These are phyloP conservation scores for Epichloe amarillans DNA, from an alignment of 2,329 filamentous ascomycete genomes.

Conservation along the genomic window DNA sequence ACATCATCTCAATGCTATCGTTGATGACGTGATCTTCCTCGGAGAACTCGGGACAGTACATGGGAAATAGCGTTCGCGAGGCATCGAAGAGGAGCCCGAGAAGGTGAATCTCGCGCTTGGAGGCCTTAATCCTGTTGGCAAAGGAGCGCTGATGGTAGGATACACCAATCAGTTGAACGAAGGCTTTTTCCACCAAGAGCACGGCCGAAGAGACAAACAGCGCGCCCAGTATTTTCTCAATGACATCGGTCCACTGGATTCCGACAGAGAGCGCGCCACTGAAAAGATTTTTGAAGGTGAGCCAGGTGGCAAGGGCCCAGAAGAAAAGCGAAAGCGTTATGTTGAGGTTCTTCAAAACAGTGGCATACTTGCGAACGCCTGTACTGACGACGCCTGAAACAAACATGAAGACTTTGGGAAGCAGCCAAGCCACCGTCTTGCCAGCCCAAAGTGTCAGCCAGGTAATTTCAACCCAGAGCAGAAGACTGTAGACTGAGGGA, in stretches of 20 bases:
- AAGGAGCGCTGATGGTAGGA: conserved; percentile 79
- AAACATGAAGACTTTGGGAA: conserved; percentile 54
- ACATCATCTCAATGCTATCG: conserved; percentile 61
- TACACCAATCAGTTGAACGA: conserved; percentile 74
- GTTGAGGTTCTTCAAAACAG: conserved; percentile 49
- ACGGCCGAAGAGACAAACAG: conserved; percentile 55
- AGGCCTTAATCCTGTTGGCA: conserved; percentile 70
- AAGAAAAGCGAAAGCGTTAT: conserved; percentile 56
- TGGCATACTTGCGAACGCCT: conserved; percentile 57
- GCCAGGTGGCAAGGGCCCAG: conserved; percentile 50
- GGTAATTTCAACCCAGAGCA: conserved; percentile 55
- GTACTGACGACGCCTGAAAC: conserved; percentile 56
- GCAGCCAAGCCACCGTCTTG: conserved; percentile 48
- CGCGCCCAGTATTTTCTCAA: conserved; percentile 54
- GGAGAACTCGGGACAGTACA: conserved; percentile 79
- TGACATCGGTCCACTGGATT: conserved; percentile 39
- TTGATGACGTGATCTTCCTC: conserved; percentile 90
- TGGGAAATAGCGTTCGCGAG: conserved; percentile 75
- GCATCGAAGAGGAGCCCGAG: conserved; percentile 82
- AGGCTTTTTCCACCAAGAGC: conserved; percentile 61
- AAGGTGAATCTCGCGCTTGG: conserved; percentile 73
- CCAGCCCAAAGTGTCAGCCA: conserved; percentile 56
- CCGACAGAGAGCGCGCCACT: conserved; percentile 15
- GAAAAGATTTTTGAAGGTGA: conserved; percentile 48
- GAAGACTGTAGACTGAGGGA: conserved; percentile 45